Conservation (phyloP, 352 stramenopile species). For the Thalassiosira livingstoniorum region DNA sequence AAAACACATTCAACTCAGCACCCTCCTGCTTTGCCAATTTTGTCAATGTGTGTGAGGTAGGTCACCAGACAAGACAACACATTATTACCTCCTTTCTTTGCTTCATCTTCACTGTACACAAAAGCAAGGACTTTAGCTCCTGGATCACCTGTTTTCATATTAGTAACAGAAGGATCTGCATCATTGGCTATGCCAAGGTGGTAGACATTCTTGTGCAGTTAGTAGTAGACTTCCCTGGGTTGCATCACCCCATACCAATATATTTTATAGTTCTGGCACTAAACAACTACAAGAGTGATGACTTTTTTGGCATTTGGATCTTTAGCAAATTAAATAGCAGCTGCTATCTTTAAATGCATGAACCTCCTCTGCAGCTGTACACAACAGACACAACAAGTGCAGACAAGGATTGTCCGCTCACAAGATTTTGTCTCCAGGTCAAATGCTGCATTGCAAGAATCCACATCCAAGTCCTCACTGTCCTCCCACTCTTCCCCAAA, state of each 20-base stretch:
- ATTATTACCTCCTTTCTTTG: constrained; percentile 33
- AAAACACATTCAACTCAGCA: constrained; percentile 26
- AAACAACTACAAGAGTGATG: constrained; percentile 20
- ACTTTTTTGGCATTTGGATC: not conserved
- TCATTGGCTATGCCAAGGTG: constrained; percentile 29
- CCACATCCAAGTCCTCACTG: not conserved
- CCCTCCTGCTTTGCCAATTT: too few relatives aligned
- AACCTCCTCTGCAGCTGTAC: not conserved
- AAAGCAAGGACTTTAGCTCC: constrained; percentile 19
- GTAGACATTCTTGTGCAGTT: constrained; percentile 30
- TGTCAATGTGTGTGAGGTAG: not conserved
- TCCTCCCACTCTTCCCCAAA: not conserved
- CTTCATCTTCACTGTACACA: constrained; percentile 12
- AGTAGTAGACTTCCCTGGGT: constrained; percentile 36
- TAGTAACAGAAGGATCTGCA: not conserved
- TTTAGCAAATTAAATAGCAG: constrained; percentile 11
- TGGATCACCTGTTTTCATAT: too few relatives aligned
- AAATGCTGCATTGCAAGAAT: not conserved
- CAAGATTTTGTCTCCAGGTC: constrained; percentile 1
- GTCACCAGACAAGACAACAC: constrained; percentile 15
- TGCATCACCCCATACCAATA: constrained; percentile 15
- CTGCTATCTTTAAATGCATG: constrained; percentile 2
- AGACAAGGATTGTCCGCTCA: constrained; percentile 1
- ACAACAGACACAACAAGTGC: not conserved
- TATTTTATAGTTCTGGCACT: constrained; percentile 27